Evolutionary conservation across 495 filamentous ascomycete genomes (phyloP).

Genomic region (Neurospora terricola): DNA sequence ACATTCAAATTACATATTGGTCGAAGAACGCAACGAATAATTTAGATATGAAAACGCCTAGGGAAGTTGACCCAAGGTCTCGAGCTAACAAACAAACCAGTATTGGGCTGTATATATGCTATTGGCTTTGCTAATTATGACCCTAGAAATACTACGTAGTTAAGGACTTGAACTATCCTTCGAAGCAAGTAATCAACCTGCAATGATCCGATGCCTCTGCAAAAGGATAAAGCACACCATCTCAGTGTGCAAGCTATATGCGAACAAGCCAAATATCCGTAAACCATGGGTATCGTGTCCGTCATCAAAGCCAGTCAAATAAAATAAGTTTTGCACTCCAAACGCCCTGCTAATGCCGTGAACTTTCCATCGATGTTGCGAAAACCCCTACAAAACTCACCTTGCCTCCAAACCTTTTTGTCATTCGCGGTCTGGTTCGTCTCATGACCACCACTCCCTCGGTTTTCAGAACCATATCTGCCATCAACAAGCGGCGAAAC

Average conservation of each 20-base stretch:
- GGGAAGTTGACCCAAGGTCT: too few relatives aligned
- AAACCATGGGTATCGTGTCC: not conserved
- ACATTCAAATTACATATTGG: too few relatives aligned
- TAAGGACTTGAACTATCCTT: not conserved
- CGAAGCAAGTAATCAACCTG: not conserved
- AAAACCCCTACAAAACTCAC: not conserved
- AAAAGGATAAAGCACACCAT: not conserved
- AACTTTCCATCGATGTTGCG: not conserved
- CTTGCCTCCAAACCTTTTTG: not conserved
- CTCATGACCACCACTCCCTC: not conserved
- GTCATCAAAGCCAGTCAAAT: not conserved
- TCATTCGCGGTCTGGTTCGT: not conserved
- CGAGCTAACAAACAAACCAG: too few relatives aligned
- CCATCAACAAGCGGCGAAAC: not conserved
- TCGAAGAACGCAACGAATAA: too few relatives aligned
- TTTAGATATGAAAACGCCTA: too few relatives aligned
- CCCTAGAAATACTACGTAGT: not conserved
- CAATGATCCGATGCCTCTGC: not conserved
- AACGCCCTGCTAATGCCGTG: not conserved
- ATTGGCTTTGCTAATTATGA: not conserved
- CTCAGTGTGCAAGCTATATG: not conserved
- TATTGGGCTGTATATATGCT: too few relatives aligned
- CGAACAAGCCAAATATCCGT: not conserved
- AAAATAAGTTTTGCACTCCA: not conserved
- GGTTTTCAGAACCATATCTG: not conserved